Conservation (phyloP, 441 rosid species). For the Eutrema salsugineum region DNA sequence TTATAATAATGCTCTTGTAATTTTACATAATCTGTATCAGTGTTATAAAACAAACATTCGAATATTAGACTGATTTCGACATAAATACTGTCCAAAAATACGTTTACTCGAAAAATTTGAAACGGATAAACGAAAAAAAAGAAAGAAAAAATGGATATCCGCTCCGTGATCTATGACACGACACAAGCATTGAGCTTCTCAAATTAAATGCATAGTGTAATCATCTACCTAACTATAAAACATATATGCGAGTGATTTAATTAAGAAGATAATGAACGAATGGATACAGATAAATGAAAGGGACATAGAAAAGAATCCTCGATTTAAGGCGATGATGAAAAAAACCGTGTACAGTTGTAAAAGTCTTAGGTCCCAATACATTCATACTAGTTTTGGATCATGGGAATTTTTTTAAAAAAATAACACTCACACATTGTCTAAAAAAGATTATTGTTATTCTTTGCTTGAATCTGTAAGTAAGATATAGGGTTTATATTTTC, state of each 20-base stretch:
- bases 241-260: not conserved
- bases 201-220: not conserved
- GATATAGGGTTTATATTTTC: not conserved
- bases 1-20: too few species aligned
- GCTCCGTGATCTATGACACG: too few species aligned
- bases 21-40: too few species aligned
- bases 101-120: too few species aligned
- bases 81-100: too few species aligned
- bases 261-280: not conserved
- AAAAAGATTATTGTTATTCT: too few species aligned
- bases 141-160: too few species aligned
- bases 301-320: not conserved
- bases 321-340: not conserved
- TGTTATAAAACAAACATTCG: too few species aligned
- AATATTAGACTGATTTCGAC: too few species aligned
- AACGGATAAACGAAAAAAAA: too few species aligned
- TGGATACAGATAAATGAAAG: constrained; percentile 12
- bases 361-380: not conserved
- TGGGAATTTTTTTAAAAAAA: too few species aligned
- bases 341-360: not conserved
- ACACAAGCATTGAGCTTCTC: not conserved
- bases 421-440: too few species aligned
- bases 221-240: not conserved
- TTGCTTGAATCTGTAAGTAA: not conserved
- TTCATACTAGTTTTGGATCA: not conserved